These are phyloP conservation scores for Scenedesmus sp. DNA, from an alignment of 163 green algal species.

Conservation along the genomic window DNA sequence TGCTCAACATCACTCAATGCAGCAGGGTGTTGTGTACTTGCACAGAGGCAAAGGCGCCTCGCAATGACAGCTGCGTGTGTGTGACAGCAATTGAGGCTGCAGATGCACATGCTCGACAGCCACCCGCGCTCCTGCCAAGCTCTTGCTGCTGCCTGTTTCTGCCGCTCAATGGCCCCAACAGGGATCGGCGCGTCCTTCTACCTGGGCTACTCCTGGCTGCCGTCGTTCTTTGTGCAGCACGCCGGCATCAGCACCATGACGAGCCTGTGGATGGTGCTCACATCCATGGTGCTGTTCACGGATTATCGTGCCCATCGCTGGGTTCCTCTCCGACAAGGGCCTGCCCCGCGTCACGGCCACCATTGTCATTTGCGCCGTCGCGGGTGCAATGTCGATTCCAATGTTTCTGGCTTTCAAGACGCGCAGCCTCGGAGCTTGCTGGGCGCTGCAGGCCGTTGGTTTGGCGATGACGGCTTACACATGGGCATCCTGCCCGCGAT, in stretches of 20 bases:
- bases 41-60: too few species aligned
- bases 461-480: constrained; percentile 8
- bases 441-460: constrained; percentile 8
- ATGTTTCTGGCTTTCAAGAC: constrained; percentile 39
- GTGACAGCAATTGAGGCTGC: too few species aligned
- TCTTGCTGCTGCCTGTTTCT: background rate
- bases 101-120: background rate
- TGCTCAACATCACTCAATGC: too few species aligned
- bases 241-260: too few species aligned
- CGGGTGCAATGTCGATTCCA: constrained; percentile 16
- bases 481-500: constrained; percentile 34
- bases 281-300: constrained; percentile 35
- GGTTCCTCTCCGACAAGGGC: constrained; percentile 4
- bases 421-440: background rate
- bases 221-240: too few species aligned
- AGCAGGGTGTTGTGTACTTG: too few species aligned
- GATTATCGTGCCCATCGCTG: constrained; percentile 31
- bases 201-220: too few species aligned
- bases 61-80: too few species aligned
- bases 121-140: background rate
- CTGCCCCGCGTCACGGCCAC: constrained; percentile 4
- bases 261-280: too few species aligned
- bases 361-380: background rate
- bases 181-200: constrained; percentile 35
- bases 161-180: too few species aligned